Conservation (phyloP, 305 asterid genomes). For the Solanum hybrid region DNA sequence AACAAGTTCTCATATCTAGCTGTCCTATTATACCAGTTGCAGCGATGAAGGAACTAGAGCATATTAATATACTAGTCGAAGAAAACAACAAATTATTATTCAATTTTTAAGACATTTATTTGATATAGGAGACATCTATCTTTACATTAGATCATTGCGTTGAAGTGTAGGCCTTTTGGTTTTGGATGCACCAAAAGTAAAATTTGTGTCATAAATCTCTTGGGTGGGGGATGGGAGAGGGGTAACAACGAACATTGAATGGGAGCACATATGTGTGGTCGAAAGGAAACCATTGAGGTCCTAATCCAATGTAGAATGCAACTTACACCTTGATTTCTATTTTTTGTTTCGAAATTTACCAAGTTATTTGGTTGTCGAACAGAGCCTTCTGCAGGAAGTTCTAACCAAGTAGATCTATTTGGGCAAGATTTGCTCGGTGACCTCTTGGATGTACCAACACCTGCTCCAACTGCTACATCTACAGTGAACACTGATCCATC, state of each 20-base stretch:
- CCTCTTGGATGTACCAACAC: slow-evolving; percentile 57
- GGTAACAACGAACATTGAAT: not conserved
- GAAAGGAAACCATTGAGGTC: not conserved
- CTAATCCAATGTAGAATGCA: not conserved
- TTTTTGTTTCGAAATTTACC: slow-evolving; percentile 1
- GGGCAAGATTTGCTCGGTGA: slow-evolving; percentile 69
- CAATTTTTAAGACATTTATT: not conserved
- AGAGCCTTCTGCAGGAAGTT: slow-evolving; percentile 61
- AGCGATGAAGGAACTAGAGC: not conserved
- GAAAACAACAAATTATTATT: not conserved
- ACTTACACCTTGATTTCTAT: slow-evolving; percentile 1
- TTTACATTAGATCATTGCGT: not conserved
- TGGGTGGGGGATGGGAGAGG: not conserved
- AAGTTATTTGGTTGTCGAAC: slow-evolving; percentile 16
- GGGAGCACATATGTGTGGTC: not conserved
- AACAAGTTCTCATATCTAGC: not conserved
- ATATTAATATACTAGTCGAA: not conserved
- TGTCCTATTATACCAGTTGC: not conserved
- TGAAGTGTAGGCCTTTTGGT: not conserved
- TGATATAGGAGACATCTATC: not conserved
- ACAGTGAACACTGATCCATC: slow-evolving; percentile 32
- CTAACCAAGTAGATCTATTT: slow-evolving; percentile 68
- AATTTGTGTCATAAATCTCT: not conserved
- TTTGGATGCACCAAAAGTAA: not conserved
- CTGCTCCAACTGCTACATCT: slow-evolving; percentile 36